Evolutionary conservation across 2,329 filamentous ascomycete species (phyloP), one percentile per base, ranked within the genome.

Genomic region (Trichoderma sp.): DNA sequence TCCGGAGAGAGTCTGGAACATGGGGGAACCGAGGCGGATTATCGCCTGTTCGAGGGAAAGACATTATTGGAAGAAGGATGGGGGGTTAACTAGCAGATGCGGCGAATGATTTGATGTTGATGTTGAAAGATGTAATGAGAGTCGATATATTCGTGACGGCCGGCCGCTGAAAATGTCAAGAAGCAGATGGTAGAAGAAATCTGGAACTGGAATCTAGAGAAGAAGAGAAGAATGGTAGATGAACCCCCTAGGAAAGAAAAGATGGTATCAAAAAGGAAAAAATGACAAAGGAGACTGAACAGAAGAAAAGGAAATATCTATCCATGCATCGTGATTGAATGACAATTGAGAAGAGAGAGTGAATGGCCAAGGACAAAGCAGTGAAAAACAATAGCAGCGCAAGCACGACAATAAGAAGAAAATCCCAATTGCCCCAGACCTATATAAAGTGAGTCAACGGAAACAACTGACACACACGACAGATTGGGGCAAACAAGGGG

Each of bases 1-100:
- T 70, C 39, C 71, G 74, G 54, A 81, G 73, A 66, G 77, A 76
- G 64, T 73, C 68, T 65, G 78, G 78, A 44, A 80, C 74, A 24
- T 72, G 72, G 56, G 78, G 78, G 64, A 77, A 79, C 59, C 71
- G 69, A 64, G 70, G 63, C 66, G 69, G 65, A 55, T 73, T 70
- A 65, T 72, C 71, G 67, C 70, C 67, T 68, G 74, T 77, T 71
- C 73, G 72, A 55, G 76, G 74, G 72, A 70, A 74, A 65, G 76
- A 71, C 78, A 78, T 79, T n/a, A 72, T 76, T 76, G 17, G 30
- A 68, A 17, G 7, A 39, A 51, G 26, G n/a, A n/a, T n/a, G n/a
- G n/a, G n/a, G n/a, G n/a, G n/a, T n/a, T n/a, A 7, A 60, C 17
- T n/a, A 30, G 12, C 39, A 24, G 44, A 73, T 72, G 76, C 69